These are phyloP conservation scores for Alternaria arbusti DNA, from an alignment of 2,329 filamentous ascomycete genomes.

Conservation along the genomic window DNA sequence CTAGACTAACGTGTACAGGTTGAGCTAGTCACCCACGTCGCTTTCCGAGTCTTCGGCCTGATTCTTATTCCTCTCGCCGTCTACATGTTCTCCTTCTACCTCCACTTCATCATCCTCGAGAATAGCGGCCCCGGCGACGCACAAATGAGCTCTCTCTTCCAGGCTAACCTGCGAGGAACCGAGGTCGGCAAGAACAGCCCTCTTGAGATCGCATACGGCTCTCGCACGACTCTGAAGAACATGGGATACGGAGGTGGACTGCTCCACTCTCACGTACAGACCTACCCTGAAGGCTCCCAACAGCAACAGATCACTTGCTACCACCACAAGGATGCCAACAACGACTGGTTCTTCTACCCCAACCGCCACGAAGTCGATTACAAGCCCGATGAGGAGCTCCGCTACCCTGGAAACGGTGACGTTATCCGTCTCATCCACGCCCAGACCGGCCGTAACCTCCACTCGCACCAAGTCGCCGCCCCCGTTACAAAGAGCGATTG, in stretches of 20 bases:
- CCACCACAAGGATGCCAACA: slow-evolving; percentile 99
- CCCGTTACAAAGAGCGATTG: slow-evolving; percentile 87
- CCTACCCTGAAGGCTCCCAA: slow-evolving; percentile 87
- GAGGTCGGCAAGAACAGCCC: slow-evolving; percentile 95
- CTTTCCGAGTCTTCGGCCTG: slow-evolving; percentile 80
- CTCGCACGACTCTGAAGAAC: slow-evolving; percentile 92
- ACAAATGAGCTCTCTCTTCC: slow-evolving; percentile 99
- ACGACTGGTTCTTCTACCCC: slow-evolving; percentile 99
- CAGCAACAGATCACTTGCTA: slow-evolving; percentile 99
- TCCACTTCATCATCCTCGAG: slow-evolving; percentile 93
- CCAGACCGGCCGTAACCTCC: slow-evolving; percentile 94
- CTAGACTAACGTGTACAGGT: slow-evolving; percentile 52
- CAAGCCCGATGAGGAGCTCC: slow-evolving; percentile 71
- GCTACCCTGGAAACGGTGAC: slow-evolving; percentile 78
- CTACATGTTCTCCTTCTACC: slow-evolving; percentile 93
- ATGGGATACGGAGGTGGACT: slow-evolving; percentile 99
- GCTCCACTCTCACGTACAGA: slow-evolving; percentile 95
- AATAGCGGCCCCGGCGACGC: slow-evolving; percentile 95
- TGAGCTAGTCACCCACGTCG: slow-evolving; percentile 76
- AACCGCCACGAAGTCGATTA: slow-evolving; percentile 80
- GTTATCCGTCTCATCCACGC: slow-evolving; percentile 88
- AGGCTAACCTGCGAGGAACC: slow-evolving; percentile 92
- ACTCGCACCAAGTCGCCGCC: slow-evolving; percentile 89
- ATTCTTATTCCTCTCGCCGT: slow-evolving; percentile 89
- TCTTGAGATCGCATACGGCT: slow-evolving; percentile 88